Conservation (phyloP, 2,329 filamentous ascomycete species). For the Neofusicoccum laricinum region DNA sequence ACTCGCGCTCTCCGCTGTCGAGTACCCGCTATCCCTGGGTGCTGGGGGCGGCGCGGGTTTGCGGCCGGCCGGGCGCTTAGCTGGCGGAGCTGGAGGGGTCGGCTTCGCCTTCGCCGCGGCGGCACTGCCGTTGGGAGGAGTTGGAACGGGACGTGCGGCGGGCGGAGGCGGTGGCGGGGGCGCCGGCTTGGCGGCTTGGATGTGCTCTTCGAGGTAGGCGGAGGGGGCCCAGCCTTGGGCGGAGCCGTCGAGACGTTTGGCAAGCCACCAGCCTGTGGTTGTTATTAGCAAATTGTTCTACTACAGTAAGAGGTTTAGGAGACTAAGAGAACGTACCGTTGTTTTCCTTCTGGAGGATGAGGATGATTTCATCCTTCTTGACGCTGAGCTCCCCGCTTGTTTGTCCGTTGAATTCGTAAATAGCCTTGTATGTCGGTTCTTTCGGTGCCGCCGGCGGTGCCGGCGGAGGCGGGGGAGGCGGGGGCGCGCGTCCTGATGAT, state of each 20-base stretch:
- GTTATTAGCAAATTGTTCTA: too few relatives aligned
- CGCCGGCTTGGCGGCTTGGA: slow-evolving; percentile 44
- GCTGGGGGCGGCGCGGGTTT: slow-evolving; percentile 68
- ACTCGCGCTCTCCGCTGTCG: slow-evolving; percentile 28
- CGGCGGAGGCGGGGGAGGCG: slow-evolving; percentile 63
- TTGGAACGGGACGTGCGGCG: slow-evolving; percentile 44
- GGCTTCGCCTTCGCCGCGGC: slow-evolving; percentile 36
- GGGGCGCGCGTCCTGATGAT: slow-evolving; percentile 47
- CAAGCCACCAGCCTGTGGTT: slow-evolving; percentile 89
- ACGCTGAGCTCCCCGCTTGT: slow-evolving; percentile 83
- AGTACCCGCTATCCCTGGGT: slow-evolving; percentile 63
- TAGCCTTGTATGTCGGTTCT: slow-evolving; percentile 80
- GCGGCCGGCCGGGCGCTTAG: slow-evolving; percentile 68
- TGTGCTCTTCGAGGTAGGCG: slow-evolving; percentile 87
- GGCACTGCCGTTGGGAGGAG: slow-evolving; percentile 40
- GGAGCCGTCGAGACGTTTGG: slow-evolving; percentile 64
- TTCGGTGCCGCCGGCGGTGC: slow-evolving; percentile 57
- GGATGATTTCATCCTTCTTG: slow-evolving; percentile 73
- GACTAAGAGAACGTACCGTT: slow-evolving; percentile 66
- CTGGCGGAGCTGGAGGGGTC: slow-evolving; percentile 72
- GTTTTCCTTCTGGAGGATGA: slow-evolving; percentile 89
- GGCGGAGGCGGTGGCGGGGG: slow-evolving; percentile 57
- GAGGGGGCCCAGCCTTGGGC: slow-evolving; percentile 93
- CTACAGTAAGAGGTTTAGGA: too few relatives aligned
- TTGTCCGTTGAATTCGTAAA: slow-evolving; percentile 89